These are phyloP conservation scores for Mucor saturninus DNA, from an alignment of 371 early-diverging fungal species.

Conservation along the genomic window DNA sequence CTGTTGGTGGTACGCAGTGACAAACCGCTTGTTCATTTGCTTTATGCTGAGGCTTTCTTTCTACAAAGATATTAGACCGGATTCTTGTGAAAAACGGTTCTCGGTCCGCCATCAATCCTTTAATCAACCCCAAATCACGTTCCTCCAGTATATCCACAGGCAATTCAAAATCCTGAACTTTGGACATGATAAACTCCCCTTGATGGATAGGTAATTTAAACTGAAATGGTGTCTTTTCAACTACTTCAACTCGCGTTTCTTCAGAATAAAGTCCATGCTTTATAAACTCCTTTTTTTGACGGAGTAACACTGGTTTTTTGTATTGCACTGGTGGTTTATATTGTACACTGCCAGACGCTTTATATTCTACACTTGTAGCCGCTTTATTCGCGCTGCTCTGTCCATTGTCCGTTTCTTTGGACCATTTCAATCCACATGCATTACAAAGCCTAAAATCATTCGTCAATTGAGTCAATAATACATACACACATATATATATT, in stretches of 20 bases:
- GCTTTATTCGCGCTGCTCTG: too few species aligned
- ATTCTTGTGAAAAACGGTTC: slow-evolving; percentile 40
- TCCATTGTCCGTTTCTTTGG: slow-evolving; percentile 3
- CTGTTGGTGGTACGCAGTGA: slow-evolving; percentile 65
- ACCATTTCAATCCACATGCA: slow-evolving; percentile 48
- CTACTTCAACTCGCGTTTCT: slow-evolving; percentile 3
- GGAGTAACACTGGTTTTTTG: slow-evolving; percentile 2
- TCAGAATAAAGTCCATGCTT: slow-evolving; percentile 24
- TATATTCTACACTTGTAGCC: too few species aligned
- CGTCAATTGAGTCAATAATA: neutral
- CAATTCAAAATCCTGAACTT: slow-evolving; percentile 49
- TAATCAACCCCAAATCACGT: slow-evolving; percentile 39
- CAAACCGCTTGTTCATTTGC: slow-evolving; percentile 52
- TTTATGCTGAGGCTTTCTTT: slow-evolving; percentile 65
- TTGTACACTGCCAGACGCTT: too few species aligned
- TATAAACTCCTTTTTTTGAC: slow-evolving; percentile 21
- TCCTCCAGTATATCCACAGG: slow-evolving; percentile 59
- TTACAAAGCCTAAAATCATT: slow-evolving; percentile 40
- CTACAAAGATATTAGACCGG: slow-evolving; percentile 67
- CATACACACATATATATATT: too few species aligned
- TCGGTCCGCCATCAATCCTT: slow-evolving; percentile 18
- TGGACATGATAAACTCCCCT: slow-evolving; percentile 47
- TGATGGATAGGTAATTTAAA: slow-evolving; percentile 62
- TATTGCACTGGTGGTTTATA: too few species aligned
- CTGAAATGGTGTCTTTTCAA: slow-evolving; percentile 14